These are phyloP conservation scores for Phaeotremella skinneri DNA, from an alignment of 768 basidiomycete genomes.

Conservation along the genomic window DNA sequence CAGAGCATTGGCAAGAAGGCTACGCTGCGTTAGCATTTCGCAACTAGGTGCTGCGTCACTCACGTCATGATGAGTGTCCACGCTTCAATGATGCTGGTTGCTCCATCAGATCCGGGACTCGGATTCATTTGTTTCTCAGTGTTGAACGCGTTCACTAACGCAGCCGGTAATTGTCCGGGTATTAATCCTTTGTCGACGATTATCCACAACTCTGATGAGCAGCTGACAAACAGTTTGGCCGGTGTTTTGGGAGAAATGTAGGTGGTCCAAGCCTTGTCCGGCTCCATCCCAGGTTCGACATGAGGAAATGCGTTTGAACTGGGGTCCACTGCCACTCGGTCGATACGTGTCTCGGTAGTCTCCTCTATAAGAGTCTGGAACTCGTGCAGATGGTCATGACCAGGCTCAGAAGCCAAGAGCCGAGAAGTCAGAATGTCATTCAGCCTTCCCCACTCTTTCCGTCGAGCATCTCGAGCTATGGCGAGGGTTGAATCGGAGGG, in stretches of 20 bases:
- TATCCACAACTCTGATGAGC: slow-evolving; percentile 36
- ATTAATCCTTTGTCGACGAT: slow-evolving; percentile 31
- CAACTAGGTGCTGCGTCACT: slow-evolving; percentile 2
- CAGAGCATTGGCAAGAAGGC: slow-evolving; percentile 36
- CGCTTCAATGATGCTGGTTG: slow-evolving; percentile 30
- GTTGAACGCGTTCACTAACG: slow-evolving; percentile 24
- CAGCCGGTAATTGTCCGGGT: slow-evolving; percentile 33
- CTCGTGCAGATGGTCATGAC: slow-evolving; percentile 34
- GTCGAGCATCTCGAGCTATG: background rate
- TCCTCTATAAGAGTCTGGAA: slow-evolving; percentile 15
- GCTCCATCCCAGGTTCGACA: slow-evolving; percentile 21
- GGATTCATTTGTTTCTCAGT: slow-evolving; percentile 38
- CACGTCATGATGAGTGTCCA: slow-evolving; percentile 35
- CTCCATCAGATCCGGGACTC: slow-evolving; percentile 12
- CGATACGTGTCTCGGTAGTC: slow-evolving; percentile 12
- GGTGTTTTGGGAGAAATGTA: slow-evolving; percentile 12
- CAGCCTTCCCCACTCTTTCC: slow-evolving; percentile 10
- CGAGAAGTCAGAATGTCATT: slow-evolving; percentile 22
- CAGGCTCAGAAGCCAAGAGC: background rate
- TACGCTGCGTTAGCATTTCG: background rate
- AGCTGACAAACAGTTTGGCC: slow-evolving; percentile 33
- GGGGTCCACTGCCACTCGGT: slow-evolving; percentile 21
- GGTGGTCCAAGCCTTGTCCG: slow-evolving; percentile 2
- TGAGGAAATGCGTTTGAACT: slow-evolving; percentile 36
- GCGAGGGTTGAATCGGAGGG: background rate